A percentile compares a stretch with the other conserved stretches of the same genome.
Conservation (phyloP, 163 green algal species). For the Scenedesmus sp. region DNA sequence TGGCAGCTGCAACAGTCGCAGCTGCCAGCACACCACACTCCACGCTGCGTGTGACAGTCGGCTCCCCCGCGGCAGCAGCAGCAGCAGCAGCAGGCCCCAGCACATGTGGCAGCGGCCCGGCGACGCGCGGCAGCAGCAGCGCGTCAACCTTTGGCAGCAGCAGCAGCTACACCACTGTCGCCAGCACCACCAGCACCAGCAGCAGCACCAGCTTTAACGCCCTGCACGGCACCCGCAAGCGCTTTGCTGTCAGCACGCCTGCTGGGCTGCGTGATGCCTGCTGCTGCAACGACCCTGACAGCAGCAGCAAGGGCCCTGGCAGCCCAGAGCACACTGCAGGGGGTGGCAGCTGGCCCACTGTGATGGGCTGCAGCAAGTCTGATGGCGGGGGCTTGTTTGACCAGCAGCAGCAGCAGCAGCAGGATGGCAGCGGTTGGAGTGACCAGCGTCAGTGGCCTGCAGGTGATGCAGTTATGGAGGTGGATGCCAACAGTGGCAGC, state of each 20-base stretch:
- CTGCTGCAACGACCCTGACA: neutral
- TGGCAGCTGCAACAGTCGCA: neutral
- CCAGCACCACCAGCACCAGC: neutral
- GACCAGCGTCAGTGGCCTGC: neutral
- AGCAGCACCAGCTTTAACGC: neutral
- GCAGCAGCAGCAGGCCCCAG: neutral
- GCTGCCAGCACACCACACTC: neutral
- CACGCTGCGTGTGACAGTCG: neutral
- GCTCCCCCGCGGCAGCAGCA: neutral
- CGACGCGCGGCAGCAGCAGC: neutral
- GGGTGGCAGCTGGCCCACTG: neutral
- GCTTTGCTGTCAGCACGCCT: neutral
- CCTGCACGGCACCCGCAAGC: neutral
- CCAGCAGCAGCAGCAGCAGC: neutral
- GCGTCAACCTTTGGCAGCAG: neutral
- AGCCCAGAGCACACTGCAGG: neutral
- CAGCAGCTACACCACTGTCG: neutral
- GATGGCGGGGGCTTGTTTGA: neutral
- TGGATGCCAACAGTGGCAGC: neutral
- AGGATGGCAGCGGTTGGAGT: neutral
- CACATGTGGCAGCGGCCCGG: neutral
- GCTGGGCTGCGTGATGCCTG: neutral
- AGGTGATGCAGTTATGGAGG: neutral
- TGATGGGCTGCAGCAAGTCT: neutral
- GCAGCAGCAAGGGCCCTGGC: neutral